These are phyloP conservation scores for Diaporthe nobilis DNA, from an alignment of 2,329 filamentous ascomycete genomes.

Conservation along the genomic window DNA sequence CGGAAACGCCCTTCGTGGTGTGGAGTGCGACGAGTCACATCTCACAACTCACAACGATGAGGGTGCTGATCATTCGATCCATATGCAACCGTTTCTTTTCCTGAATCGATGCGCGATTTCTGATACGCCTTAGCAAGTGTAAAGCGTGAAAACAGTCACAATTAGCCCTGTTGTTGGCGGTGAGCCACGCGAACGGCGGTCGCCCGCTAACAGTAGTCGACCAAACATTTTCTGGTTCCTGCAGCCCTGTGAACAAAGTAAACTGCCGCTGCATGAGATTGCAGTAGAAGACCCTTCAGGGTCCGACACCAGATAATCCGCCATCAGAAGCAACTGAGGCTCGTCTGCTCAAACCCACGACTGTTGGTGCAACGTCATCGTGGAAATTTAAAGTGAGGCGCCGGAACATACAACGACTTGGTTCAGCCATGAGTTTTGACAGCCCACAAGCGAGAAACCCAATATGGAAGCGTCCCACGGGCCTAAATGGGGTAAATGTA, in stretches of 20 bases:
- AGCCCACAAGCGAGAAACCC: conserved; percentile 36
- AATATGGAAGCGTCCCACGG: conserved; percentile 19
- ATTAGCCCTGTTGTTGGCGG: conserved; percentile 19
- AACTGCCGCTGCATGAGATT: not conserved
- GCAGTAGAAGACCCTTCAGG: not conserved
- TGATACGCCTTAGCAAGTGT: not conserved
- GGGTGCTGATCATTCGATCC: conserved; percentile 30
- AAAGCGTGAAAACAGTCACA: not conserved
- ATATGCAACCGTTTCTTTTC: conserved; percentile 20
- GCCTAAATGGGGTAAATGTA: not conserved
- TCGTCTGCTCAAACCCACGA: not conserved
- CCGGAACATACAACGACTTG: conserved; percentile 30
- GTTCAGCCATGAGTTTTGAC: conserved; percentile 36
- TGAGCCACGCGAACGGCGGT: not conserved
- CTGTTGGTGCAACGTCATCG: conserved; percentile 4
- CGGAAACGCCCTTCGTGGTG: not conserved
- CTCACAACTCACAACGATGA: conserved; percentile 8
- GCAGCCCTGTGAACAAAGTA: conserved; percentile 15
- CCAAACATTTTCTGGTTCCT: not conserved
- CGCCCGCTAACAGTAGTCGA: not conserved
- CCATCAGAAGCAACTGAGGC: not conserved
- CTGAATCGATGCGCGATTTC: conserved; percentile 24
- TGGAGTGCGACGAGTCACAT: conserved; percentile 20
- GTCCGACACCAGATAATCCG: not conserved
- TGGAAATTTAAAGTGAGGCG: conserved; percentile 37